Conservation (phyloP, 2,329 filamentous ascomycete species). For the Trichophyton simii region DNA sequence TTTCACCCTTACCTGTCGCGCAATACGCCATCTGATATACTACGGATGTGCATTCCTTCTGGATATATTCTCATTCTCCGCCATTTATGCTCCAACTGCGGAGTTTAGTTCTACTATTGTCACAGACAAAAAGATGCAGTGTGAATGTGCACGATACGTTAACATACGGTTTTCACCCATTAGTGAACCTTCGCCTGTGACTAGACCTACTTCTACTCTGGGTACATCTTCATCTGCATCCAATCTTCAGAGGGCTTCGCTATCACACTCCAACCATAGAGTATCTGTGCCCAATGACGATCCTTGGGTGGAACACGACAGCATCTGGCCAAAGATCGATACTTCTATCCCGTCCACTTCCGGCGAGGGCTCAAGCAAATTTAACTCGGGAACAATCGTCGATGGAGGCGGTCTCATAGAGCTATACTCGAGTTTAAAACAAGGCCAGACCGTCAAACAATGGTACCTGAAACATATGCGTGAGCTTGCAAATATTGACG, state of each 20-base stretch:
- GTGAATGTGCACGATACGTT: slow-evolving; percentile 80
- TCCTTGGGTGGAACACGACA: slow-evolving; percentile 22
- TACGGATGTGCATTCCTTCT: slow-evolving; percentile 83
- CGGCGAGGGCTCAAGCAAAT: slow-evolving; percentile 7
- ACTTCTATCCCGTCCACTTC: slow-evolving; percentile 15
- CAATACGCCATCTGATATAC: slow-evolving; percentile 79
- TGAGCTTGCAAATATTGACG: slow-evolving; percentile 64
- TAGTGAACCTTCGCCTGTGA: slow-evolving; percentile 9
- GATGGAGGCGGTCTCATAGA: slow-evolving; percentile 51
- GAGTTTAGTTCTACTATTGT: slow-evolving; percentile 66
- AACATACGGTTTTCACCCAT: slow-evolving; percentile 39
- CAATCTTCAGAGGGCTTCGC: not conserved
- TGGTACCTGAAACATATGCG: slow-evolving; percentile 70
- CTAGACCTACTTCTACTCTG: not conserved
- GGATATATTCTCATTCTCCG: slow-evolving; percentile 88
- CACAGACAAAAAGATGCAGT: slow-evolving; percentile 61
- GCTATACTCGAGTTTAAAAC: slow-evolving; percentile 73
- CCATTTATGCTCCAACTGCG: slow-evolving; percentile 74
- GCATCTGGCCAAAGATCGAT: slow-evolving; percentile 34
- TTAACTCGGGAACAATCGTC: slow-evolving; percentile 15
- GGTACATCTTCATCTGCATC: not conserved
- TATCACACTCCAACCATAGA: not conserved
- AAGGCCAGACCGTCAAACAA: slow-evolving; percentile 71
- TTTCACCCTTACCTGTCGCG: slow-evolving; percentile 70
- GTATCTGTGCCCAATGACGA: slow-evolving; percentile 13